phyloP scores from a whole-genome alignment of 2,329 filamentous ascomycete genomes.

The Epichloe amarillans region DNA sequence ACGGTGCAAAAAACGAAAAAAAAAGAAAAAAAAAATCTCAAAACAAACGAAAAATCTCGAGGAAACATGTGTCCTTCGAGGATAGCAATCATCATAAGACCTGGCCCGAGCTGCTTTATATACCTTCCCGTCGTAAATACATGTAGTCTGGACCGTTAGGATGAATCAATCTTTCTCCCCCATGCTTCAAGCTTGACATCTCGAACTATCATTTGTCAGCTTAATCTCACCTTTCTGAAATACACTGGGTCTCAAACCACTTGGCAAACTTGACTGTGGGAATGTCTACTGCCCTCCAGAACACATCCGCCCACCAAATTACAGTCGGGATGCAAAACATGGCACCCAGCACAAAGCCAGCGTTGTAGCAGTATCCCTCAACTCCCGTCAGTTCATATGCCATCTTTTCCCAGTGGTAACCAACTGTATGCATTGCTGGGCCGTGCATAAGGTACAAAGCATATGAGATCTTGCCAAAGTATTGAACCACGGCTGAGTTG shows the following conservation, averaged over 20 bases:
- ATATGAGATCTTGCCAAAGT: constrained; percentile 47
- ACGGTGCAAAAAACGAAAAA: background rate
- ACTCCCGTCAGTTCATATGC: constrained; percentile 34
- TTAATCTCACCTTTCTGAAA: constrained; percentile 15
- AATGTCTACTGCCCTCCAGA: constrained; percentile 41
- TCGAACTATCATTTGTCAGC: background rate
- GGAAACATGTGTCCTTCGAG: background rate
- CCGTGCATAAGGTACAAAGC: constrained; percentile 50
- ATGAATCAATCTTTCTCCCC: background rate
- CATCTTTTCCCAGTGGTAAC: constrained; percentile 37
- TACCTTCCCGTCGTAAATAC: background rate
- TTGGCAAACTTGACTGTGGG: constrained; percentile 42
- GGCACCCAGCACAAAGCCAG: constrained; percentile 33
- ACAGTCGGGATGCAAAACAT: constrained; percentile 36
- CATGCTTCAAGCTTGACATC: background rate
- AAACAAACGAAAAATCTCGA: no score
- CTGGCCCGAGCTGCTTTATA: background rate
- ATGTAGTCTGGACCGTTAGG: background rate
- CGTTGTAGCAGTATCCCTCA: constrained; percentile 30
- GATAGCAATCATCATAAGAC: background rate
- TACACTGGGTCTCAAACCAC: constrained; percentile 36
- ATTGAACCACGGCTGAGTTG: constrained; percentile 35
- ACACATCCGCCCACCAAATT: constrained; percentile 42
- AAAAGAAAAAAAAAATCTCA: background rate
- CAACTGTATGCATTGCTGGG: constrained; percentile 37